Conservation (phyloP, 2,329 filamentous ascomycete genomes). For the Chaetomiaceae sp. region DNA sequence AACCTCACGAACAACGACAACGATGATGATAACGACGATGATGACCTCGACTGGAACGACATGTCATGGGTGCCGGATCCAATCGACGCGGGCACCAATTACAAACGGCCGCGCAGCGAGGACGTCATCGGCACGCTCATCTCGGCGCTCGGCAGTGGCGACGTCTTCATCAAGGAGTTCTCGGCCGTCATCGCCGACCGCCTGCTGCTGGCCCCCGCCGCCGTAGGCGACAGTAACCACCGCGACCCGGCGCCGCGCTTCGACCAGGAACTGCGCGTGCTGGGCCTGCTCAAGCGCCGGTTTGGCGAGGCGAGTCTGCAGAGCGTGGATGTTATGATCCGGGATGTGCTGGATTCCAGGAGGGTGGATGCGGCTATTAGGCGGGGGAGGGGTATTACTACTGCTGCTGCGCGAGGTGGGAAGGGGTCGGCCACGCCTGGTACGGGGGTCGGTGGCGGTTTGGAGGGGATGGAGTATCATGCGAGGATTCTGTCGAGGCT, state of each 20-base stretch:
- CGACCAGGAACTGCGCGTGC: slow-evolving; percentile 73
- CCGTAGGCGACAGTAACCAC: slow-evolving; percentile 37
- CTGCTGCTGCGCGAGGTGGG: neutral
- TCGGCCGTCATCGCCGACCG: slow-evolving; percentile 85
- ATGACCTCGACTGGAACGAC: slow-evolving; percentile 83
- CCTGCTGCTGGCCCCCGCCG: slow-evolving; percentile 49
- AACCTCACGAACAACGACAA: slow-evolving; percentile 36
- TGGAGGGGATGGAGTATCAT: slow-evolving; percentile 47
- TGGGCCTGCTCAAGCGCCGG: slow-evolving; percentile 81
- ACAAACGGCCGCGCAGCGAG: slow-evolving; percentile 80
- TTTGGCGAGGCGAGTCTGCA: slow-evolving; percentile 84
- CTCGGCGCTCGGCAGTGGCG: slow-evolving; percentile 80
- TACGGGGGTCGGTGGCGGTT: slow-evolving; percentile 4
- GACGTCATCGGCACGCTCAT: slow-evolving; percentile 90
- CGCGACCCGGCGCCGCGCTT: slow-evolving; percentile 39
- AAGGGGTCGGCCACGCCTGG: neutral
- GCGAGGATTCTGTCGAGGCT: slow-evolving; percentile 85
- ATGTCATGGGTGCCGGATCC: slow-evolving; percentile 92
- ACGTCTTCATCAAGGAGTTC: slow-evolving; percentile 91
- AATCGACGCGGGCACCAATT: slow-evolving; percentile 87
- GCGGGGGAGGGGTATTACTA: slow-evolving; percentile 34
- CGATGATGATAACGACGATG: slow-evolving; percentile 56
- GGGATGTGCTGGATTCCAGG: slow-evolving; percentile 80
- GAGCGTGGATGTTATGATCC: slow-evolving; percentile 95
- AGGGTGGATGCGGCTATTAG: slow-evolving; percentile 66